phyloP scores from a whole-genome alignment of 768 basidiomycete genomes.

The Boletus reticulatus region DNA sequence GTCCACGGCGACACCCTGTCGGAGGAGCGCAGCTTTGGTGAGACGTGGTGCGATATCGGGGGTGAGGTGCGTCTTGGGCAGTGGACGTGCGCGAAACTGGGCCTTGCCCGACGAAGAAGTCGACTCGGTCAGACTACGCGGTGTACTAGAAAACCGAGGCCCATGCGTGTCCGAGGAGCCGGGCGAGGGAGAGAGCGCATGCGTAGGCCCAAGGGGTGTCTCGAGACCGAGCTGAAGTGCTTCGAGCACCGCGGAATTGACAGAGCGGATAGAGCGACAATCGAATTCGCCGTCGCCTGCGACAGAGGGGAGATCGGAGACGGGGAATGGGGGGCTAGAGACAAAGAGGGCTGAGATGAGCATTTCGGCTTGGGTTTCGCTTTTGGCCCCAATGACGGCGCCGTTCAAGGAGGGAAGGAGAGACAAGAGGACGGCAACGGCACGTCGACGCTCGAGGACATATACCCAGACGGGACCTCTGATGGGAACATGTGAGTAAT shows the following conservation, averaged over 20 bases:
- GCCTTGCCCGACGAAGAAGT: conserved; percentile 43
- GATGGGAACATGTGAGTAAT: too few relatives aligned
- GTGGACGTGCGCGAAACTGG: conserved; percentile 61
- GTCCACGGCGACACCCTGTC: conserved; percentile 56
- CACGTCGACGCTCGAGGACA: conserved; percentile 78
- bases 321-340: conserved; percentile 79
- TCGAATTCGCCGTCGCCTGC: conserved; percentile 36
- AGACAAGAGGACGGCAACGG: conserved; percentile 76
- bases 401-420: conserved; percentile 61
- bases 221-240: conserved; percentile 40
- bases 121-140: conserved; percentile 33
- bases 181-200: conserved; percentile 39
- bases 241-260: conserved; percentile 48
- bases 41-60: conserved; percentile 79
- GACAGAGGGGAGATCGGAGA: conserved; percentile 56
- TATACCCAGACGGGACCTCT: conserved; percentile 93
- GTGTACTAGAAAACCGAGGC: conserved; percentile 17
- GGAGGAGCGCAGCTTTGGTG: conserved; percentile 70
- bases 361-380: conserved; percentile 66
- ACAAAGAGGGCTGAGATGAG: conserved; percentile 78
- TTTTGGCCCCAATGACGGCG: conserved; percentile 71
- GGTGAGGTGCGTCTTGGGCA: conserved; percentile 57
- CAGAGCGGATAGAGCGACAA: conserved; percentile 37
- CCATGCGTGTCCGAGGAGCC: conserved; percentile 21
- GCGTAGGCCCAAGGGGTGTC: conserved; percentile 41